phyloP scores from a whole-genome alignment of 108 stramenopile genomes.

The Heterococcus sp. region DNA sequence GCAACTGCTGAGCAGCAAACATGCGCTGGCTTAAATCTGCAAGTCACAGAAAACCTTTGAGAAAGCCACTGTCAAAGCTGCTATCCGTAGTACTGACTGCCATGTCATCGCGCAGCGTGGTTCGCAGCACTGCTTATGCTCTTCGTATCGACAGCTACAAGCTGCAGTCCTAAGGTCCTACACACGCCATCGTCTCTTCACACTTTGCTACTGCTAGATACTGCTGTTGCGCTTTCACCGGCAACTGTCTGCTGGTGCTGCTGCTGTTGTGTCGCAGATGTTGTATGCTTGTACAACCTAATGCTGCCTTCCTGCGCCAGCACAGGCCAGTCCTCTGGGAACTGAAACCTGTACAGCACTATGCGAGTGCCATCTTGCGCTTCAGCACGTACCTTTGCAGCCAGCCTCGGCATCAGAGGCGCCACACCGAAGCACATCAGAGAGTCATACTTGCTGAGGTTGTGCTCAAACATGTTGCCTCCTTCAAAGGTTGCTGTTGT shows the following conservation, averaged over 20 bases:
- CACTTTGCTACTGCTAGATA: too few species aligned
- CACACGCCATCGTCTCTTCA: too few species aligned
- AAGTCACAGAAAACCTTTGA: background rate
- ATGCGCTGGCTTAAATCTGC: background rate
- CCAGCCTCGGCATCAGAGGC: background rate
- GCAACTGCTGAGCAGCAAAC: too few species aligned
- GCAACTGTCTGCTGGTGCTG: too few species aligned
- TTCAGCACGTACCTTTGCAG: background rate
- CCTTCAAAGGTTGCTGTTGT: background rate
- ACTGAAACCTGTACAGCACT: background rate
- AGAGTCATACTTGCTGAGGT: background rate
- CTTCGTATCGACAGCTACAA: background rate
- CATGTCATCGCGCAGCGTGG: too few species aligned
- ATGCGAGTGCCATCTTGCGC: background rate
- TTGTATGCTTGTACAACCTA: background rate
- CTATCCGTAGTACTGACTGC: too few species aligned
- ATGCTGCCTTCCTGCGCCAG: background rate
- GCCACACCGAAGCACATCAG: background rate
- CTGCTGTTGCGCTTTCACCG: too few species aligned
- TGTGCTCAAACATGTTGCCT: background rate
- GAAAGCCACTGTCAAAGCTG: background rate
- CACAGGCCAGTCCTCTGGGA: background rate
- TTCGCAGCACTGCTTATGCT: too few species aligned
- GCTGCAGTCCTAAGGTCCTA: background rate
- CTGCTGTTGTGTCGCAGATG: too few species aligned